Evolutionary conservation across 192 early-diverging fungal genomes (phyloP).

Genomic region (Ambispora gerdemannii): DNA sequence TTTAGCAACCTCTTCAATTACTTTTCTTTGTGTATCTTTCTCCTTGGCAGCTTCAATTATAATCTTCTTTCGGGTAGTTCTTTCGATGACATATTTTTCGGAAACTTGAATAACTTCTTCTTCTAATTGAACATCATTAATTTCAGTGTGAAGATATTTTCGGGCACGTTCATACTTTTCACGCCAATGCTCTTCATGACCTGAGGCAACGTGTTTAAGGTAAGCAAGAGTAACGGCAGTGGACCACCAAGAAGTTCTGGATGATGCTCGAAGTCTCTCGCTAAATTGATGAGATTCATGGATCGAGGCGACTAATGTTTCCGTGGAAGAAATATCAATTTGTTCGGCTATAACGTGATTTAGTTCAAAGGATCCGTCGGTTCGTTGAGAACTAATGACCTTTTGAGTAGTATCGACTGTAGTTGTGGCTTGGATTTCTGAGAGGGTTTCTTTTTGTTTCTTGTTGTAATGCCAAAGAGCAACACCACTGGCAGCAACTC

Average conservation of each 20-base stretch:
- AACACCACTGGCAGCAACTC: background rate
- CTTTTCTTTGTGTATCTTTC: background rate
- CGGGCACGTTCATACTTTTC: background rate
- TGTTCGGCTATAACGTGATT: background rate
- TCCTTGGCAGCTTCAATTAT: background rate
- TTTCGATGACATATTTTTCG: background rate
- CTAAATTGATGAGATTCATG: background rate
- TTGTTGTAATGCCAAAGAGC: background rate
- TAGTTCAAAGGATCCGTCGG: background rate
- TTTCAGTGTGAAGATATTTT: background rate
- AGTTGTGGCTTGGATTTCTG: background rate
- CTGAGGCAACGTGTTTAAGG: background rate
- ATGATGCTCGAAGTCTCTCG: background rate
- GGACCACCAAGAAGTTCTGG: background rate
- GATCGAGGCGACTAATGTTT: background rate
- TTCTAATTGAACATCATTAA: constrained; percentile 1
- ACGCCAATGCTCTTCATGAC: background rate
- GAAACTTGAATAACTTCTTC: constrained; percentile 12
- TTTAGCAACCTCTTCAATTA: background rate
- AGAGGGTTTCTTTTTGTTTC: background rate
- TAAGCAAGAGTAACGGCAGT: constrained; percentile 16
- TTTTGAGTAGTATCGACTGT: background rate
- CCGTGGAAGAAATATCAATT: background rate
- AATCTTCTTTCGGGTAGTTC: background rate
- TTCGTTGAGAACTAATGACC: background rate